Evolutionary conservation across 2,329 filamentous ascomycete species (phyloP).

Genomic region (Daldinia eschscholtzii): DNA sequence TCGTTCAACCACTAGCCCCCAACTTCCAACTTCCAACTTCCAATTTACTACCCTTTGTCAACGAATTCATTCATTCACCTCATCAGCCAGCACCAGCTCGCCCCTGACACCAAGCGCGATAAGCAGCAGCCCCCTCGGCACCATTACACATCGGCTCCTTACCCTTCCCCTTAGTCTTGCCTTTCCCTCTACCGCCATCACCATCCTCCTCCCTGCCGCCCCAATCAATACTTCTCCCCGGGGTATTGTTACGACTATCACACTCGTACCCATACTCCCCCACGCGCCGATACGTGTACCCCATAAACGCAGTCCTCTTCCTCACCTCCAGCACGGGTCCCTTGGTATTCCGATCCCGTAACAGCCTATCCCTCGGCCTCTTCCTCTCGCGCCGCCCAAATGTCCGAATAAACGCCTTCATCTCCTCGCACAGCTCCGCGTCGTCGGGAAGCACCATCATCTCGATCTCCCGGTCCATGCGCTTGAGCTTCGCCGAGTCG

Average conservation of each 20-base stretch:
- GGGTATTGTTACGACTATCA: not conserved
- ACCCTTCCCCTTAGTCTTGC: not conserved
- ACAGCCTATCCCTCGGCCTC: constrained; percentile 83
- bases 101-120: constrained; percentile 37
- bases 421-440: constrained; percentile 53
- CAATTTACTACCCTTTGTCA: too few relatives aligned
- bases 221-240: not conserved
- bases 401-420: constrained; percentile 65
- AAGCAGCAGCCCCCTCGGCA: constrained; percentile 36
- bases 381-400: constrained; percentile 77
- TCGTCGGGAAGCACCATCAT: constrained; percentile 51
- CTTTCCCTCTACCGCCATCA: constrained; percentile 6
- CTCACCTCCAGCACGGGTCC: constrained; percentile 80
- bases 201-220: not conserved
- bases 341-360: constrained; percentile 78
- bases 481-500: constrained; percentile 62
- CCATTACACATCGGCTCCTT: not conserved
- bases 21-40: too few relatives aligned
- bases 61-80: not conserved
- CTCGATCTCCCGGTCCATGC: constrained; percentile 64
- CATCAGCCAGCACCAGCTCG: constrained; percentile 25
- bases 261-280: constrained; percentile 14
- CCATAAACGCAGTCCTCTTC: constrained; percentile 86
- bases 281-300: constrained; percentile 83
- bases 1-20: not conserved